These are phyloP conservation scores for Ligustrum vulgare DNA, from an alignment of 257 asterid species.

Conservation along the genomic window DNA sequence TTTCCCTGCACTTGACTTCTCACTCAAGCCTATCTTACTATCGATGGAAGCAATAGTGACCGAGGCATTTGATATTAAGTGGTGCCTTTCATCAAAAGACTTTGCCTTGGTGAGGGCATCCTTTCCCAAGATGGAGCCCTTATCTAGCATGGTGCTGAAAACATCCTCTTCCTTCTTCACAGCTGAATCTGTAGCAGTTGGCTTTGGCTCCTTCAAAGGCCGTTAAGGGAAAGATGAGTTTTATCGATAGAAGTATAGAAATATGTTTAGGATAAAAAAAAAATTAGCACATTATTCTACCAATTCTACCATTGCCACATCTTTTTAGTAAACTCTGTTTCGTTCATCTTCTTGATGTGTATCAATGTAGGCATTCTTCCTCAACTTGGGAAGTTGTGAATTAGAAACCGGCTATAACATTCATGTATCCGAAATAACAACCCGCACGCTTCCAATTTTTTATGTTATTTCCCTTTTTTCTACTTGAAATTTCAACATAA, in stretches of 20 bases:
- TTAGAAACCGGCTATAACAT: too few relatives aligned
- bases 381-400: background rate
- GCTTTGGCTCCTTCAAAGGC: constrained; percentile 24
- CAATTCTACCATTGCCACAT: too few relatives aligned
- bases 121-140: constrained; percentile 56
- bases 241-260: background rate
- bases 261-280: background rate
- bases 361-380: background rate
- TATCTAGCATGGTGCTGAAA: constrained; percentile 61
- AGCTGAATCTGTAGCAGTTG: constrained; percentile 21
- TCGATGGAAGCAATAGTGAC: constrained; percentile 54
- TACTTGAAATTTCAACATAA: too few relatives aligned
- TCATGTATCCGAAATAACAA: too few relatives aligned
- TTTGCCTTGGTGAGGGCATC: constrained; percentile 57
- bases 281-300: too few relatives aligned
- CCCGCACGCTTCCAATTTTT: background rate
- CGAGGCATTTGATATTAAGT: constrained; percentile 43
- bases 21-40: constrained; percentile 42
- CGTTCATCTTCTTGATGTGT: too few relatives aligned
- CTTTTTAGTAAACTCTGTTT: too few relatives aligned
- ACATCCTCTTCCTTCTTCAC: constrained; percentile 49
- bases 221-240: background rate
- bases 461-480: background rate
- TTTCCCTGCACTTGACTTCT: constrained; percentile 51
- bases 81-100: constrained; percentile 56